Conservation (phyloP, 768 basidiomycete species). For the Pleurotus salmoneostramineus region DNA sequence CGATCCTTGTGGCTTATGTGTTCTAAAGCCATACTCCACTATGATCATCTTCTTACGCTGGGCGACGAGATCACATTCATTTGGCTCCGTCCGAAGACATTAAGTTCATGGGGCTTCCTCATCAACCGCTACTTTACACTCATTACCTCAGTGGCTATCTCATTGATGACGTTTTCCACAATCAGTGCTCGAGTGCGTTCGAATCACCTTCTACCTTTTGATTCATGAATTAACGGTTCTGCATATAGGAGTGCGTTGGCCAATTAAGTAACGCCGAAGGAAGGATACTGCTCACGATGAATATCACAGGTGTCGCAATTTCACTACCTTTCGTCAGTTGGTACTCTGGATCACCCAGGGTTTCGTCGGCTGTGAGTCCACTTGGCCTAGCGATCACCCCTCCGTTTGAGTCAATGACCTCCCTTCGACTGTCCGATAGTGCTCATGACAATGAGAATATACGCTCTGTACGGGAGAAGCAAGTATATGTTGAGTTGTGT, state of each 20-base stretch:
- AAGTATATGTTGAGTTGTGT: slow-evolving; percentile 31
- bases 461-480: slow-evolving; percentile 44
- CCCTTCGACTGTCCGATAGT: slow-evolving; percentile 26
- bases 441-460: slow-evolving; percentile 43
- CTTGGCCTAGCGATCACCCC: neutral
- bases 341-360: slow-evolving; percentile 40
- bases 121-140: slow-evolving; percentile 47
- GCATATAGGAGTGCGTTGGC: too few species aligned
- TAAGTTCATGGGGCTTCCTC: slow-evolving; percentile 41
- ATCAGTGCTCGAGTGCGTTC: slow-evolving; percentile 18
- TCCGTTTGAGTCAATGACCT: neutral
- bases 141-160: slow-evolving; percentile 31
- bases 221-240: too few species aligned
- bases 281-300: neutral
- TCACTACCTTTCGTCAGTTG: slow-evolving; percentile 34
- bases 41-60: slow-evolving; percentile 33
- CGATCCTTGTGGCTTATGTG: neutral
- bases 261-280: too few species aligned
- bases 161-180: slow-evolving; percentile 24
- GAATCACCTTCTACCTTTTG: neutral
- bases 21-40: slow-evolving; percentile 29
- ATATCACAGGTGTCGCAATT: slow-evolving; percentile 34
- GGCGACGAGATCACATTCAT: slow-evolving; percentile 39
- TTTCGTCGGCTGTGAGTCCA: slow-evolving; percentile 38
- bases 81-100: slow-evolving; percentile 37